Base-by-base conservation (phyloP, 768 basidiomycete genomes). In the Tricholoma furcatifolium region DNA sequence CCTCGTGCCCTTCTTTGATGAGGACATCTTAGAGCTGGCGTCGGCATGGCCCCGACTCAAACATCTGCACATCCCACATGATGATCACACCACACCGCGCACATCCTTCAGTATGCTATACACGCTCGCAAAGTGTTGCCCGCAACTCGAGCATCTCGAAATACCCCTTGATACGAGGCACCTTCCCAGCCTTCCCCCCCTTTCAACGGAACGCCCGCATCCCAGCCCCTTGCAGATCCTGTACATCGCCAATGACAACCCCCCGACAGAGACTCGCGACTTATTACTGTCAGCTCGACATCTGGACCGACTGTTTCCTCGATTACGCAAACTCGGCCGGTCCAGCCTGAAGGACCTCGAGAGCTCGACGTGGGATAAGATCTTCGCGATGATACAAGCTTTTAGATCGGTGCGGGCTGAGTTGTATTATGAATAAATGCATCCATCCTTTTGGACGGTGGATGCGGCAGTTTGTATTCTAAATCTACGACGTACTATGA, bases 331-430 rank as follows among this genome's bases (percentile, higher is more conserved):
- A n/a, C 30, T 50, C 3, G 39, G 49, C 9, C 34, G 47, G 6
- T 23, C n/a, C 17, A 21, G 18, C 34, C 14, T 48, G 27, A 39
- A 48, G 20, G 31, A 41, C 30, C 4, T 31, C 6, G 49, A 50
- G 11, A 30, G 15, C n/a, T 9, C 10, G 12, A 20, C 30, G 14
- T 50, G 49, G 49, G 49, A 50, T 8, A 50, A 32, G 49, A 39
- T 50, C 17, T 41, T 41, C 14, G 38, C 39, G 15, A 50, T 50
- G 49, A 50, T 50, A 12, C 39, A 50, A 12, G 49, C 53, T 23
- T 39, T 47, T 30, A 35, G 53, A 38, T 47, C 41, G 42, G 46
- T 54, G 12, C 36, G 45, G 5, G 27, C 27, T 27, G 27, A 27
- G 7, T 27, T 7, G 27, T 7, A 27, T 27, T 27, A 3, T 27